Conservation (phyloP, 805 yeast genomes). For the Saccharomycopsis fermentans region DNA sequence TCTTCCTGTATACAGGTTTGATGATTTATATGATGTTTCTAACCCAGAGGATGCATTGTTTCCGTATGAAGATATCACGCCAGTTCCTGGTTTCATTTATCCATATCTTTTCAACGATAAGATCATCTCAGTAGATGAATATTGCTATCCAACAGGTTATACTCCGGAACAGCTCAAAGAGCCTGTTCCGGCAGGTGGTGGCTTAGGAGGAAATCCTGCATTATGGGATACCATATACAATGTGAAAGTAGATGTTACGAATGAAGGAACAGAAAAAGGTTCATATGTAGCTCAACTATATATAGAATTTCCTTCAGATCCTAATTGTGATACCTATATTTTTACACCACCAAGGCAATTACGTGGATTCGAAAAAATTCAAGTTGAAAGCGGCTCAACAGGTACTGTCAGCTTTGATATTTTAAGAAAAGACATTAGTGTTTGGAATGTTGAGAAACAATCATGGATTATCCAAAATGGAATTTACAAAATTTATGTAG, state of each 20-base stretch:
- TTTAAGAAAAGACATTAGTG: constrained; percentile 41
- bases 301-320: constrained; percentile 38
- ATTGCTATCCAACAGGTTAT: constrained; percentile 30
- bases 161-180: constrained; percentile 24
- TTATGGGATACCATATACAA: constrained; percentile 43
- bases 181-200: constrained; percentile 33
- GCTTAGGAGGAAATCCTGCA: constrained; percentile 50
- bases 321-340: constrained; percentile 20
- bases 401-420: constrained; percentile 34
- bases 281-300: constrained; percentile 44
- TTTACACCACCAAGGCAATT: constrained; percentile 43
- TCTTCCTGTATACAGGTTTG: constrained; percentile 31
- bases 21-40: constrained; percentile 36
- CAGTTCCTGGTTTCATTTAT: constrained; percentile 46
- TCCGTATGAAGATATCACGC: constrained; percentile 38
- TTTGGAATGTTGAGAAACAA: constrained; percentile 46
- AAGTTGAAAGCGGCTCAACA: constrained; percentile 32
- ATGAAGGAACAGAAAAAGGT: constrained; percentile 38
- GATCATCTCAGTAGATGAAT: constrained; percentile 21
- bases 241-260: constrained; percentile 36
- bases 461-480: constrained; percentile 54
- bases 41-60: constrained; percentile 46
- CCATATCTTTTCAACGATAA: constrained; percentile 32
- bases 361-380: constrained; percentile 49
- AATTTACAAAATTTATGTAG: constrained; percentile 40